phyloP scores from a whole-genome alignment of 1,139 yeast genomes.

The Debaryomyces fabryi region DNA sequence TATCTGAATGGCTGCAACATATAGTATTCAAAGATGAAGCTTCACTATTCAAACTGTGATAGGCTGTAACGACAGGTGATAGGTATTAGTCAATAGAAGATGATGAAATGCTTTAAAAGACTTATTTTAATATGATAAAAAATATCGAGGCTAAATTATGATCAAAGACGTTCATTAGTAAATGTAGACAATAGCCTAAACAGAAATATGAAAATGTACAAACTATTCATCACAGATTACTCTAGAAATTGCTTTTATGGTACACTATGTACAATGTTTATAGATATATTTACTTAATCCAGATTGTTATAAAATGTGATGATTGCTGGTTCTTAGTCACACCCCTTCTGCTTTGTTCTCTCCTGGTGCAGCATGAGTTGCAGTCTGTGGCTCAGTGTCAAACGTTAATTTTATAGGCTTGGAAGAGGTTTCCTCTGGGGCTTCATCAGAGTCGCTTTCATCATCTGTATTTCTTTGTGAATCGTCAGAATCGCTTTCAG shows the following conservation, averaged over 20 bases:
- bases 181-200: too few species aligned
- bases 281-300: not conserved
- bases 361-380: not conserved
- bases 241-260: not conserved
- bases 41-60: not conserved
- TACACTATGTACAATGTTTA: not conserved
- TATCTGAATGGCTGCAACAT: not conserved
- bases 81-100: too few species aligned
- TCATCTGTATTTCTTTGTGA: not conserved
- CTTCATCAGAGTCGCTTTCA: slow-evolving; percentile 12
- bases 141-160: too few species aligned
- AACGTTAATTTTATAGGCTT: slow-evolving; percentile 10
- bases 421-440: slow-evolving; percentile 8
- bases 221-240: not conserved
- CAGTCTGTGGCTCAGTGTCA: not conserved
- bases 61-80: too few species aligned
- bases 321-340: not conserved
- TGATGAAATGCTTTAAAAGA: too few species aligned
- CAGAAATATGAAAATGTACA: too few species aligned
- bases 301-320: not conserved
- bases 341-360: not conserved
- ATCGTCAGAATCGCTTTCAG: slow-evolving; percentile 8
- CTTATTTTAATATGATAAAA: too few species aligned
- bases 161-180: too few species aligned
- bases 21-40: not conserved